These are phyloP conservation scores for Yamadazyma dushanensis DNA, from an alignment of 1,139 yeast genomes.

Conservation along the genomic window DNA sequence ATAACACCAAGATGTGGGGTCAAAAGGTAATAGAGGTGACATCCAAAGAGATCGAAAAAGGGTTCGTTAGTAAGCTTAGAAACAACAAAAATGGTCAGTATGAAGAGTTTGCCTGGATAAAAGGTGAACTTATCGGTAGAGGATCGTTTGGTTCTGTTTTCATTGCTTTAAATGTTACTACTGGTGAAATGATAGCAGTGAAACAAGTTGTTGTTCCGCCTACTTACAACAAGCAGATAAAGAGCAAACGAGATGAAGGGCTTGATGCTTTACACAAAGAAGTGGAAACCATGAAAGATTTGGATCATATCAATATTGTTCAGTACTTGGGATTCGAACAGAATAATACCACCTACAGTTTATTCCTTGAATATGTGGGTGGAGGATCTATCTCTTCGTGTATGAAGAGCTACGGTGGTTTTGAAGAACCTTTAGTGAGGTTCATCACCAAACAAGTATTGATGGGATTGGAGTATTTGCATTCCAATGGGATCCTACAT, in stretches of 20 bases:
- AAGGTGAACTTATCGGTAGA: conserved; percentile 94
- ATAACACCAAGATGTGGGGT: conserved; percentile 98
- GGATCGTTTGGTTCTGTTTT: conserved; percentile 98
- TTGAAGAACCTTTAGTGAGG: conserved; percentile 74
- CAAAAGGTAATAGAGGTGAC: conserved; percentile 90
- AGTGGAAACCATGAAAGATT: conserved; percentile 90
- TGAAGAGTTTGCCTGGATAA: conserved; percentile 94
- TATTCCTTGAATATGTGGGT: conserved; percentile 93
- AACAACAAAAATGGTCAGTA: conserved; percentile 62
- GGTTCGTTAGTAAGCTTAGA: conserved; percentile 58
- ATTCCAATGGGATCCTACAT: conserved; percentile 83
- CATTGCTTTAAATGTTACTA: conserved; percentile 89
- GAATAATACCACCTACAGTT: conserved; percentile 69
- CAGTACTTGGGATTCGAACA: conserved; percentile 94
- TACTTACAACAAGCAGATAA: conserved; percentile 9
- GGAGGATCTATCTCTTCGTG: conserved; percentile 96
- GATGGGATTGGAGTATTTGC: conserved; percentile 81
- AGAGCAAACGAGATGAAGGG: conserved; percentile 45
- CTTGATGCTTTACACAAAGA: conserved; percentile 86
- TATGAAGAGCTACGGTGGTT: conserved; percentile 78
- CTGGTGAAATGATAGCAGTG: conserved; percentile 99
- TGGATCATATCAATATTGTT: conserved; percentile 91
- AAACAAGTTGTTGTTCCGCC: conserved; percentile 75
- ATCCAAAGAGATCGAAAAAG: conserved; percentile 61
- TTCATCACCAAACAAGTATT: conserved; percentile 80